Evolutionary conservation across 345 rosid genomes (phyloP), one percentile per base, ranked within the genome.

Genomic region (Citrus australasica): DNA sequence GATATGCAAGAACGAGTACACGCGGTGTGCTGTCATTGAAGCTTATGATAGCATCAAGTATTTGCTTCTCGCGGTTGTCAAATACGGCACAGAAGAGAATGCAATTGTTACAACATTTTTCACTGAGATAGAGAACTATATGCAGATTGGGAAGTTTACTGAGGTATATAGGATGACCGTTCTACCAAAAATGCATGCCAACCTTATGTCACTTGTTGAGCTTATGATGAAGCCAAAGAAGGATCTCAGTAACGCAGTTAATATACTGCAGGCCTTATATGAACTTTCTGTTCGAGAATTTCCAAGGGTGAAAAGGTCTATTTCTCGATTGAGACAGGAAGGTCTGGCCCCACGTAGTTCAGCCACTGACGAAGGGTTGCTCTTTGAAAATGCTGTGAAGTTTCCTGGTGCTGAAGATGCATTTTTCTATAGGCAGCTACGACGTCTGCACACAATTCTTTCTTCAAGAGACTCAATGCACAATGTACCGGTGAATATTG

Each of bases 21-120:
- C 93, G 83, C 85, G 98, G 64, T 95, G 98, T 83, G 95, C 98
- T 77, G 92, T 95, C 71, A 86, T 89, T 24, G 98, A 95, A 91
- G 90, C 97, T 67, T 95, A 89, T 79, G 98, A 92, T 83, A 92
- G 95, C 84, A 76, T 91, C 84, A 92, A 92, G 89, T 79, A 75
- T 78, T 84, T 93, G 85, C 81, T 95, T 73, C 88, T 83, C 40
- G 76, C 11, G 32, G 68, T 95, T 76, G 85, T 93, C 35, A 87
- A 84, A 74, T 56, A 79, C n/a, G 80, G 86, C 63, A 84, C 98
- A 0, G 89, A 85, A 76, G 95, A 95, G 89, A 83, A 87, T 71
- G 83, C 85, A 42, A 93, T 95, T 75, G 83, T 90, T 69, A 32
- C 25, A 77, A 90, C 53, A 28, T 71, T 89, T 79, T 90, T 95